Base-by-base conservation (phyloP, 441 rosid genomes). In the Pelargonium australe region DNA sequence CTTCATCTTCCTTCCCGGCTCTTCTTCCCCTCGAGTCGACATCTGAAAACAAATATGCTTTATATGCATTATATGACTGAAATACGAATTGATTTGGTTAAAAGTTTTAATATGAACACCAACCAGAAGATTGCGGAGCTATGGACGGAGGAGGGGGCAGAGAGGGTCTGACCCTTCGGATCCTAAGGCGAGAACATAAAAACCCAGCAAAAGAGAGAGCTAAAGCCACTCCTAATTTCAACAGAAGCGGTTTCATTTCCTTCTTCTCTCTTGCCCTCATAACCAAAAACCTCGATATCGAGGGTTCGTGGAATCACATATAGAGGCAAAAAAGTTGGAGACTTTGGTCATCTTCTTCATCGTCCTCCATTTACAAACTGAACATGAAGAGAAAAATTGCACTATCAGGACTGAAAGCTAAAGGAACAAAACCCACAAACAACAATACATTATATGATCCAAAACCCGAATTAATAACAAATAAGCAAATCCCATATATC, bases 131-230 rank as follows among this genome's bases (percentile, higher is more conserved):
- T 60, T 14, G 5, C 2, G 80, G 77, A 57, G 62, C 19, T 57
- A 28, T 7, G 62, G 62, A 17, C 12, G 79, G 45, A 10, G 69
- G 69, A 73, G 87, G 81, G 72, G 87, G 87, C 78, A 79, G 71
- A 68, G 73, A 53, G n/a, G 86, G 82, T 61, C 76, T 81, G 47
- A 44, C 60, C 68, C 77, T 79, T 20, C 77, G 77, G 49, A 63
- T 70, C 72, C 78, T 84, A 62, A 82, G 65, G 41, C 91, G 88
- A 65, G 89, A 80, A 79, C 69, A 83, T 71, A 91, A 69, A 70
- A 91, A 79, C 37, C 91, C 95, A 19, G 92, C 95, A 25, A 87
- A 72, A 65, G 96, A 89, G 51, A 94, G 72, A 28, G 88, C 84
- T 2, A 94, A 44, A 53, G 85, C 98, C 45, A 85, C 80, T 67